phyloP scores from a whole-genome alignment of 768 basidiomycete species.

The Lactarius evosmus region DNA sequence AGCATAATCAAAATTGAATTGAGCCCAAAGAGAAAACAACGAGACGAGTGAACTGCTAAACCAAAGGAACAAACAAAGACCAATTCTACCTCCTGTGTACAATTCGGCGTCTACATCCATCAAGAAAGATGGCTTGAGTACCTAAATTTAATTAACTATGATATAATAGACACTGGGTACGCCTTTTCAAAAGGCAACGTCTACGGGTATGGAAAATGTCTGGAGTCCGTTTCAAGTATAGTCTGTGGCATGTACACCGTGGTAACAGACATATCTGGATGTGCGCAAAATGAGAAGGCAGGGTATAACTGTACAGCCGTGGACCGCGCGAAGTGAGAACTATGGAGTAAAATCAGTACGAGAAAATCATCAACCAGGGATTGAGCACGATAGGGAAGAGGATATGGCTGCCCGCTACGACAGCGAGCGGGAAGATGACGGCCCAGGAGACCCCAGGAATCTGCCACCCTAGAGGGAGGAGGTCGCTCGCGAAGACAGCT shows the following conservation, averaged over 20 bases:
- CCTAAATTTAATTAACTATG: neutral
- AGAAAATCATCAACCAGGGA: constrained; percentile 87
- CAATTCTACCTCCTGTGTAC: neutral
- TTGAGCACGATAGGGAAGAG: constrained; percentile 84
- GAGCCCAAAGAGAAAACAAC: neutral
- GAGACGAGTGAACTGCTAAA: neutral
- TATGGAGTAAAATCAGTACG: constrained; percentile 37
- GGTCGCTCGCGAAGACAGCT: constrained; percentile 48
- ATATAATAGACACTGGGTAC: neutral
- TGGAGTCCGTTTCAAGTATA: neutral
- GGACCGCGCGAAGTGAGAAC: neutral
- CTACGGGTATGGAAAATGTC: neutral
- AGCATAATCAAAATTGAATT: neutral
- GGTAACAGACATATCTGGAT: neutral
- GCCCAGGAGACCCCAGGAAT: constrained; percentile 67
- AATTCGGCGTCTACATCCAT: neutral
- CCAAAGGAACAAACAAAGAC: neutral
- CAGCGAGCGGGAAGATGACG: constrained; percentile 67
- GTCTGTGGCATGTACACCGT: neutral
- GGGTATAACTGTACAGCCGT: neutral
- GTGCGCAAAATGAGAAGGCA: neutral
- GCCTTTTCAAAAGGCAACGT: neutral
- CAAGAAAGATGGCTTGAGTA: neutral
- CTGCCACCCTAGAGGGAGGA: constrained; percentile 63
- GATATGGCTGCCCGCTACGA: constrained; percentile 64